Evolutionary conservation across 83 land plant species (phyloP).

Genomic region (Diphasiastrum complanatum): DNA sequence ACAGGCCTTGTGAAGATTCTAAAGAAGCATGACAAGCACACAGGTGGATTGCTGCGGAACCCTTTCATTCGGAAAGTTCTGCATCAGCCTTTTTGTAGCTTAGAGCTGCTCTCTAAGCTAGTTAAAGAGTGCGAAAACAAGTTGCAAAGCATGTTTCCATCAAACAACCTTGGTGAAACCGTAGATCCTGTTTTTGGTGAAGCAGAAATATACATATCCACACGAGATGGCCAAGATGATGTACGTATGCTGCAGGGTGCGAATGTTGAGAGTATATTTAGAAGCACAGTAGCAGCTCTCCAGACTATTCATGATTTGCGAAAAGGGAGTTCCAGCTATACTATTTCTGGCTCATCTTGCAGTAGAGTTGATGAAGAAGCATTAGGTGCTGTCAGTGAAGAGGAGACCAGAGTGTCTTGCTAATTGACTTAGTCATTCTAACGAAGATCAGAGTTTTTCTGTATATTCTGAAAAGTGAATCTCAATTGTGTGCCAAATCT

Average conservation of each 20-base stretch:
- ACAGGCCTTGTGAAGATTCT: slow-evolving; percentile 64
- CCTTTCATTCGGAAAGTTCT: slow-evolving; percentile 59
- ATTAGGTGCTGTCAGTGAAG: no score
- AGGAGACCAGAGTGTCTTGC: no score
- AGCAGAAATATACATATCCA: slow-evolving; percentile 4
- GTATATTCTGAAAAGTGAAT: no score
- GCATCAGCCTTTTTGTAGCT: slow-evolving; percentile 65
- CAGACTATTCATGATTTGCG: slow-evolving; percentile 52
- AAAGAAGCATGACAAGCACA: slow-evolving; percentile 66
- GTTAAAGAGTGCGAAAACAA: slow-evolving; percentile 50
- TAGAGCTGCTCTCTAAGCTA: slow-evolving; percentile 53
- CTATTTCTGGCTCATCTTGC: no score
- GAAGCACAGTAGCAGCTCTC: slow-evolving; percentile 63
- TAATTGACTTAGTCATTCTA: no score
- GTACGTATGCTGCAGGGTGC: slow-evolving; percentile 28
- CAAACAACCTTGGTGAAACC: slow-evolving; percentile 14
- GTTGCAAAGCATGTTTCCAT: slow-evolving; percentile 51
- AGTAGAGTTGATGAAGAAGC: no score
- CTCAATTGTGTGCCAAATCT: no score
- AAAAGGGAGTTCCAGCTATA: slow-evolving; percentile 59
- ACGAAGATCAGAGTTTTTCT: no score
- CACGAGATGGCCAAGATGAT: slow-evolving; percentile 13
- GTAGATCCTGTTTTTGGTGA: neutral
- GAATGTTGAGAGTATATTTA: slow-evolving; percentile 33
- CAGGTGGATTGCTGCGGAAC: slow-evolving; percentile 46